Percentiles rank a stretch among this genome's conserved stretches.
phyloP scores from a whole-genome alignment of 2,329 filamentous ascomycete species.

The Aureobasidium melanogenum region DNA sequence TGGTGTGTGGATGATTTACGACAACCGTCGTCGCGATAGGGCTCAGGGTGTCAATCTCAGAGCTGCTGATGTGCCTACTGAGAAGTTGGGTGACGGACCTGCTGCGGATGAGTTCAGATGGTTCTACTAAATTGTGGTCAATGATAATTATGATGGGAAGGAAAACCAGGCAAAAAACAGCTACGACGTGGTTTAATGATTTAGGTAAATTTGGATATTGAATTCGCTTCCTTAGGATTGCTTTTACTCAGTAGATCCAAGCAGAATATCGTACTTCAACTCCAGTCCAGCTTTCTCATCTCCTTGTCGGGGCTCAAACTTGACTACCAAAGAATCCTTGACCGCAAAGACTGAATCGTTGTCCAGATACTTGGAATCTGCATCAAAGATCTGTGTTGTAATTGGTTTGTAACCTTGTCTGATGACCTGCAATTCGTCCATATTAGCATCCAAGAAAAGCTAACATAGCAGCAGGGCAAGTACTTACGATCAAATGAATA shows the following conservation, averaged over 20 bases:
- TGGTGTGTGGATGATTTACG: conserved; percentile 55
- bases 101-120: conserved; percentile 36
- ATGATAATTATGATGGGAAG: not conserved
- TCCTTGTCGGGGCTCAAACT: conserved; percentile 44
- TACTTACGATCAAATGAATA: conserved; percentile 46
- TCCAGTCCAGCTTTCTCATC: conserved; percentile 46
- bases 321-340: conserved; percentile 50
- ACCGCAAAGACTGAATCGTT: conserved; percentile 53
- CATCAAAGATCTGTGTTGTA: conserved; percentile 71
- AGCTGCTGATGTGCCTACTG: conserved; percentile 42
- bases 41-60: conserved; percentile 46
- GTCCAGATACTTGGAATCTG: conserved; percentile 51
- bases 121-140: conserved; percentile 23
- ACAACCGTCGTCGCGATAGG: conserved; percentile 54
- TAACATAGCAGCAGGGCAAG: not conserved
- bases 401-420: conserved; percentile 56
- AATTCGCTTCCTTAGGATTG: not conserved
- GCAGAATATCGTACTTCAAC: conserved; percentile 38
- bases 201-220: too few relatives aligned
- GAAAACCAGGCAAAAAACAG: too few relatives aligned
- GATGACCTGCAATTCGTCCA: conserved; percentile 25
- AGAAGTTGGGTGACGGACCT: conserved; percentile 37
- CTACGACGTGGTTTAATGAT: too few relatives aligned
- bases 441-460: not conserved
- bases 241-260: not conserved